A percentile compares a stretch with the other conserved stretches of the same genome.
These are phyloP conservation scores for Cicer yamashitae DNA, from an alignment of 306 rosid genomes.

Conservation along the genomic window DNA sequence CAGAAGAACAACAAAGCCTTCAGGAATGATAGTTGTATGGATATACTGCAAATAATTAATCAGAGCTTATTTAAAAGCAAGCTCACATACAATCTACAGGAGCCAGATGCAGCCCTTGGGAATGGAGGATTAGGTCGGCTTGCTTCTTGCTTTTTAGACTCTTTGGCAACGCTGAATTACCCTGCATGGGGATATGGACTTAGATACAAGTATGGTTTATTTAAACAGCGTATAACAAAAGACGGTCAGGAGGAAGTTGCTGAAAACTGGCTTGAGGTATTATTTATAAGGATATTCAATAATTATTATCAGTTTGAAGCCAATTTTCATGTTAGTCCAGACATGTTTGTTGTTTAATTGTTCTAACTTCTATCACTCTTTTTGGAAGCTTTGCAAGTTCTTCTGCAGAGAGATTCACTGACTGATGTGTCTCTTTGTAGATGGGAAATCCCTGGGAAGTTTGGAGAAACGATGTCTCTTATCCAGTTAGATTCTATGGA, in stretches of 20 bases:
- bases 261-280: slow-evolving; percentile 98
- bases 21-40: slow-evolving; percentile 13
- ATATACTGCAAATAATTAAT: slow-evolving; percentile 23
- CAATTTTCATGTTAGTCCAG: slow-evolving; percentile 28
- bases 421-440: slow-evolving; percentile 53
- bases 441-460: slow-evolving; percentile 98
- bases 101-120: slow-evolving; percentile 98
- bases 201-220: slow-evolving; percentile 89
- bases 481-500: slow-evolving; percentile 83
- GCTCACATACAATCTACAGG: slow-evolving; percentile 55
- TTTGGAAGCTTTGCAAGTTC: slow-evolving; percentile 27
- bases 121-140: slow-evolving; percentile 96
- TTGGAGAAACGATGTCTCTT: slow-evolving; percentile 75
- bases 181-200: slow-evolving; percentile 99
- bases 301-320: slow-evolving; percentile 15
- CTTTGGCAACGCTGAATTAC: slow-evolving; percentile 91
- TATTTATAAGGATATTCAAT: slow-evolving; percentile 4
- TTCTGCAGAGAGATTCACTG: slow-evolving; percentile 33
- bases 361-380: slow-evolving; percentile 17
- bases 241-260: slow-evolving; percentile 94
- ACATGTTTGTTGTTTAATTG: slow-evolving; percentile 25
- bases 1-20: slow-evolving; percentile 23
- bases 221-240: slow-evolving; percentile 82
- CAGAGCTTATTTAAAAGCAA: slow-evolving; percentile 17
- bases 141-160: slow-evolving; percentile 96